phyloP scores from a whole-genome alignment of 2,329 filamentous ascomycete species.

The Paraphoma sp. region DNA sequence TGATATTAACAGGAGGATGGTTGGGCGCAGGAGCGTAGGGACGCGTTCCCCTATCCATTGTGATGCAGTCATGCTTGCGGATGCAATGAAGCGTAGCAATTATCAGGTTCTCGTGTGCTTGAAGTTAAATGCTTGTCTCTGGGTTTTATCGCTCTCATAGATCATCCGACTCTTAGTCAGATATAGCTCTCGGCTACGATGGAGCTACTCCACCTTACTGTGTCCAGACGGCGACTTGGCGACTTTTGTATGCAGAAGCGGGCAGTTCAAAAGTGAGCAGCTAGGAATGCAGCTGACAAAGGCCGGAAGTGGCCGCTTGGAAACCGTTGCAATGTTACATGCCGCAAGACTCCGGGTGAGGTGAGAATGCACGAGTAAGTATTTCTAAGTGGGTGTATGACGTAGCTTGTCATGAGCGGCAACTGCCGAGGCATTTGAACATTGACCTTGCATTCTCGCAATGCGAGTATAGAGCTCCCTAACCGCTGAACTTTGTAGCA shows the following conservation, averaged over 20 bases:
- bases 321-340: neutral
- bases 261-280: no score
- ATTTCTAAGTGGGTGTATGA: no score
- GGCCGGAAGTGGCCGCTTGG: neutral
- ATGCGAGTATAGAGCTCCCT: no score
- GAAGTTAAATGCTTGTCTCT: neutral
- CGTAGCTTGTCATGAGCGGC: no score
- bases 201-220: neutral
- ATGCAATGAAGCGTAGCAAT: no score
- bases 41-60: slow-evolving; percentile 26
- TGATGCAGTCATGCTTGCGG: slow-evolving; percentile 12
- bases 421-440: no score
- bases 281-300: neutral
- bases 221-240: neutral
- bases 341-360: no score
- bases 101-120: neutral
- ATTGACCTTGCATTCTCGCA: no score
- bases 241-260: neutral
- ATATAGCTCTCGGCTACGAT: neutral
- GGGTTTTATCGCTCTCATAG: neutral
- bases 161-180: slow-evolving; percentile 1
- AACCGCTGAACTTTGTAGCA: no score
- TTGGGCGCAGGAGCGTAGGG: slow-evolving; percentile 36
- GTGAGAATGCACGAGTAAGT: no score
- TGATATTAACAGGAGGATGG: slow-evolving; percentile 30